These are phyloP conservation scores for Aspergillus mulundensis DNA, from an alignment of 495 filamentous ascomycete genomes.

Conservation along the genomic window DNA sequence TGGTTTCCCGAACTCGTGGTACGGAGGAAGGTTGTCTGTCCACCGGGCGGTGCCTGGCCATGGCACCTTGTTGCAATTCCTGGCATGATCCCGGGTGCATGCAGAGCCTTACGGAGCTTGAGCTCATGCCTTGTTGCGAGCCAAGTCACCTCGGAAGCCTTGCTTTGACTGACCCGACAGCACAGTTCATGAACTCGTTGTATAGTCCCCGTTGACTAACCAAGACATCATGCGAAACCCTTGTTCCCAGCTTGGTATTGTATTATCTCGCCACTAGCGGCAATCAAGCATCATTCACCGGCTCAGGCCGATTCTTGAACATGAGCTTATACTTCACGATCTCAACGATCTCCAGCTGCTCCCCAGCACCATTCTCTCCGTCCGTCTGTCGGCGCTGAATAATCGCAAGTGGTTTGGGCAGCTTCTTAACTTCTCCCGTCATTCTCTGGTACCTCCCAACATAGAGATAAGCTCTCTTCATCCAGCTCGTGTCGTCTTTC, in stretches of 20 bases:
- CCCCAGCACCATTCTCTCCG: slow-evolving; percentile 16
- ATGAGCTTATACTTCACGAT: slow-evolving; percentile 85
- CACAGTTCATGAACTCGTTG: no score
- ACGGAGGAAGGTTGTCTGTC: no score
- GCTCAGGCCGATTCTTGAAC: slow-evolving; percentile 84
- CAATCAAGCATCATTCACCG: slow-evolving; percentile 53
- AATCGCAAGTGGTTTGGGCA: slow-evolving; percentile 72
- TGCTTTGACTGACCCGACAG: no score
- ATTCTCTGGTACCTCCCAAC: slow-evolving; percentile 87
- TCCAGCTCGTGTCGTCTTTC: slow-evolving; percentile 62
- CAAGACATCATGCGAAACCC: no score
- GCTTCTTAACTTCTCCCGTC: slow-evolving; percentile 83
- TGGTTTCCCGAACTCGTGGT: no score
- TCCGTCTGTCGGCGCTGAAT: slow-evolving; percentile 50
- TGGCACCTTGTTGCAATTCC: no score
- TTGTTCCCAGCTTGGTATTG: no score
- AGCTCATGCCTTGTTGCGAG: neutral
- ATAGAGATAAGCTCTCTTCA: slow-evolving; percentile 83
- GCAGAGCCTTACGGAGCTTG: neutral
- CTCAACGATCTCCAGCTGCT: slow-evolving; percentile 72
- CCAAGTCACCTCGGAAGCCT: neutral
- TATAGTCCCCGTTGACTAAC: no score
- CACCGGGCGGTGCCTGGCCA: no score
- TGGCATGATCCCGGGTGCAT: no score
- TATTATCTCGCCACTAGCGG: no score